Percentiles rank a stretch among this genome's conserved stretches.
These are phyloP conservation scores for Solanum chmielewskii DNA, from an alignment of 257 asterid species.

Conservation along the genomic window DNA sequence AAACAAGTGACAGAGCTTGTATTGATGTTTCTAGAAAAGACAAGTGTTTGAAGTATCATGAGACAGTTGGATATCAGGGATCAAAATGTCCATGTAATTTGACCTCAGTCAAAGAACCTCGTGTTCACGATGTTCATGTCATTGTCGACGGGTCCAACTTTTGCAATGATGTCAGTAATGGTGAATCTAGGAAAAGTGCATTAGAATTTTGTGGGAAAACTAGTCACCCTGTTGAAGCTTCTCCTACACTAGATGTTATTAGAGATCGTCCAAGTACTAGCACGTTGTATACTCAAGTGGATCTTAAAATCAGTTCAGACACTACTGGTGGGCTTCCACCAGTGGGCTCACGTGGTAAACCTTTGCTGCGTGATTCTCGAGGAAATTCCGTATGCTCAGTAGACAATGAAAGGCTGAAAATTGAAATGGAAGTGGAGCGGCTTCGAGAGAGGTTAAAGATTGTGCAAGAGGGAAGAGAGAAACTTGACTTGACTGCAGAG, in stretches of 20 bases:
- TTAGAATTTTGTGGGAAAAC: slow-evolving; percentile 1
- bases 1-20: neutral
- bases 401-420: slow-evolving; percentile 48
- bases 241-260: slow-evolving; percentile 3
- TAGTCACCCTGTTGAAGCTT: slow-evolving; percentile 7
- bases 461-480: slow-evolving; percentile 72
- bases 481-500: slow-evolving; percentile 45
- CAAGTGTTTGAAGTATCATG: slow-evolving; percentile 8
- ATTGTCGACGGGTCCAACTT: slow-evolving; percentile 5
- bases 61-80: slow-evolving; percentile 7
- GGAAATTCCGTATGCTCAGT: slow-evolving; percentile 34
- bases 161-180: slow-evolving; percentile 1
- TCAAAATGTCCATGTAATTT: neutral
- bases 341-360: slow-evolving; percentile 15
- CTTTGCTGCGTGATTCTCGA: slow-evolving; percentile 16
- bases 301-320: slow-evolving; percentile 22
- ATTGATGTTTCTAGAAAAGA: neutral
- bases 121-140: slow-evolving; percentile 26
- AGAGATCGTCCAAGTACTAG: slow-evolving; percentile 9
- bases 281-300: slow-evolving; percentile 10
- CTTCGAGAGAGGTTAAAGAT: slow-evolving; percentile 53
- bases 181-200: neutral
- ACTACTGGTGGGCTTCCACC: slow-evolving; percentile 48
- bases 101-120: slow-evolving; percentile 5
- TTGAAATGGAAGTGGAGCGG: slow-evolving; percentile 47